Percentiles rank a stretch among this genome's conserved stretches.
These are phyloP conservation scores for Puccinia horiana DNA, from an alignment of 1,284 basidiomycete species.

Conservation along the genomic window DNA sequence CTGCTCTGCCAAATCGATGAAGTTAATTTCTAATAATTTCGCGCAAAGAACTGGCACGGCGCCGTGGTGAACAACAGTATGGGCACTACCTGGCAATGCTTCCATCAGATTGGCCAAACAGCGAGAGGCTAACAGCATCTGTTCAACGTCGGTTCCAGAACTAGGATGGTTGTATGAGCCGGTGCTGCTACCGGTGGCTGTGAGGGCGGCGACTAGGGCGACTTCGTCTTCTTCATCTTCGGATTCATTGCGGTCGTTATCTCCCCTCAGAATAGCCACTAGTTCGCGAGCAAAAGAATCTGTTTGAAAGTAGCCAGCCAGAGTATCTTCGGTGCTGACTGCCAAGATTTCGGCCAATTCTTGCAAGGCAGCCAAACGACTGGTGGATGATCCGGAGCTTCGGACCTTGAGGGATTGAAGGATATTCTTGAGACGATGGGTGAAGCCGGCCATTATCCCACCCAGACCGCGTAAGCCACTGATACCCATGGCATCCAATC, in stretches of 20 bases:
- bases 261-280: constrained; percentile 83
- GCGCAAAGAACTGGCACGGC: constrained; percentile 91
- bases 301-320: constrained; percentile 90
- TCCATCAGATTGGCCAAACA: constrained; percentile 96
- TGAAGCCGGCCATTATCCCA: constrained; percentile 83
- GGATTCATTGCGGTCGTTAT: constrained; percentile 41
- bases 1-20: constrained; percentile 94
- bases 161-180: constrained; percentile 51
- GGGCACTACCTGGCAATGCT: constrained; percentile 86
- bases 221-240: constrained; percentile 72
- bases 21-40: constrained; percentile 91
- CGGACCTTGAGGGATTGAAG: constrained; percentile 77
- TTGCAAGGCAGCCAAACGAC: constrained; percentile 78
- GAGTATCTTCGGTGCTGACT: constrained; percentile 94
- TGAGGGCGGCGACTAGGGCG: constrained; percentile 70
- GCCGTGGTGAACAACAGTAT: constrained; percentile 90
- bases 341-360: constrained; percentile 92
- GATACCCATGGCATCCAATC: constrained; percentile 46
- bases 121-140: constrained; percentile 86
- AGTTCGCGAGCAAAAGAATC: constrained; percentile 90
- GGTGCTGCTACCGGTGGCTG: constrained; percentile 35
- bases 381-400: constrained; percentile 74
- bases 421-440: constrained; percentile 83
- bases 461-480: constrained; percentile 65
- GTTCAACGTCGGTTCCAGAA: constrained; percentile 75